Conservation (phyloP, 2,329 filamentous ascomycete genomes). For the Exophiala xenobiotica region DNA sequence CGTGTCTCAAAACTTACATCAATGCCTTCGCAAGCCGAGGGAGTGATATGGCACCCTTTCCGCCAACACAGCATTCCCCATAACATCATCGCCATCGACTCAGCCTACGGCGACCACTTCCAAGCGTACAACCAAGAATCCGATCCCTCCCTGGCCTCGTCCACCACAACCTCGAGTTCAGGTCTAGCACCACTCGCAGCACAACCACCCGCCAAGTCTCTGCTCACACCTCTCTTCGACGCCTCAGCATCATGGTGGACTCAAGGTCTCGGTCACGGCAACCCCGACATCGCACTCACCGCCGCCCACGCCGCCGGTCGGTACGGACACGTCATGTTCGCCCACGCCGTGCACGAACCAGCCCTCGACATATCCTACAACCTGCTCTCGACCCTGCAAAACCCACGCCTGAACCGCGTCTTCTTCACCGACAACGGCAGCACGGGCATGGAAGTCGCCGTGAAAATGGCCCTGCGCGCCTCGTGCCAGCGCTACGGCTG, state of each 20-base stretch:
- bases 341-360: slow-evolving; percentile 74
- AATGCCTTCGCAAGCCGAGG: slow-evolving; percentile 62
- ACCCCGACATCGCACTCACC: slow-evolving; percentile 67
- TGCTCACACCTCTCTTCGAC: slow-evolving; percentile 70
- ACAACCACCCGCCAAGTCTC: slow-evolving; percentile 27
- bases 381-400: slow-evolving; percentile 60
- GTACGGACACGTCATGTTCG: slow-evolving; percentile 89
- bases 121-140: slow-evolving; percentile 54
- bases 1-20: slow-evolving; percentile 60
- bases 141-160: slow-evolving; percentile 21
- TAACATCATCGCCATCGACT: slow-evolving; percentile 74
- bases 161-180: slow-evolving; percentile 1
- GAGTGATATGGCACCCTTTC: slow-evolving; percentile 81
- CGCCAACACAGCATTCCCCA: slow-evolving; percentile 70
- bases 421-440: slow-evolving; percentile 86
- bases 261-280: slow-evolving; percentile 79
- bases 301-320: slow-evolving; percentile 79
- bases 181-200: slow-evolving; percentile 23
- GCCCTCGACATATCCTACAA: slow-evolving; percentile 67
- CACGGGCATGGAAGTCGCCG: slow-evolving; percentile 77
- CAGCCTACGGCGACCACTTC: slow-evolving; percentile 75
- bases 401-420: slow-evolving; percentile 66
- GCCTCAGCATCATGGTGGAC: slow-evolving; percentile 92
- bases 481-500: slow-evolving; percentile 66
- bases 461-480: slow-evolving; percentile 80